Evolutionary conservation across 2,329 filamentous ascomycete genomes (phyloP), one percentile per base, ranked within the genome.

Genomic region (Sclerotinia minor): DNA sequence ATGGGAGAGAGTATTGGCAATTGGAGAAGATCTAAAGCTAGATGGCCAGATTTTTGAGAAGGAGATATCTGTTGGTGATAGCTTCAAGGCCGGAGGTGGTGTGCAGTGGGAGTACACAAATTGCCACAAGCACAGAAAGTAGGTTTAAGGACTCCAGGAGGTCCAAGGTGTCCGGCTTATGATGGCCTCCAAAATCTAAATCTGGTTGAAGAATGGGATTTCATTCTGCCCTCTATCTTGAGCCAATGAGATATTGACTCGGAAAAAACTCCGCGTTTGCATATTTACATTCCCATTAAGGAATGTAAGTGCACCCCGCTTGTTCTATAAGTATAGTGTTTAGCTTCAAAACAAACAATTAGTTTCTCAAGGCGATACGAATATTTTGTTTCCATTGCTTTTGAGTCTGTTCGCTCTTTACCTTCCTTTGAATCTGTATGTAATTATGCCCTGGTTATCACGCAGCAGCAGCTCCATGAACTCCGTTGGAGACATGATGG

Each of bases 91-190:
- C 15, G 65, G 54, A n/a, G 58, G 65, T 44, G 66, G 68, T 6
- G 24, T 71, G n/a, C 35, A 60, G 17, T 72, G 71, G 71, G 64
- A 59, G 24, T 70, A 63, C 67, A 61, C 68, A 53, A 64, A 35
- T 53, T 49, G 49, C 54, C 58, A 67, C 24, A 64, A 32, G 45
- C 45, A 63, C 45, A 50, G 29, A 19, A 61, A 61, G 59, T 38
- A 61, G 35, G 45, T 35, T 38, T n/a, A 49, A 49, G 49, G 38
- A 17, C 21, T 5, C 2, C n/a, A 44, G 9, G 19, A 59, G 17
- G 55, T 59, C 7, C 7, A 45, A 26, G n/a, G 19, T 59, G 38
- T 24, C 55, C 19, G 4, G 7, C 5, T 54, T 32, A 32, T 45
- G 8, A 59, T 26, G 35, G 13, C 11, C 35, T 45, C 15, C 13